Evolutionary conservation across 768 basidiomycete genomes (phyloP), one percentile per base, ranked within the genome.

Genomic region (Roridomyces roridus): DNA sequence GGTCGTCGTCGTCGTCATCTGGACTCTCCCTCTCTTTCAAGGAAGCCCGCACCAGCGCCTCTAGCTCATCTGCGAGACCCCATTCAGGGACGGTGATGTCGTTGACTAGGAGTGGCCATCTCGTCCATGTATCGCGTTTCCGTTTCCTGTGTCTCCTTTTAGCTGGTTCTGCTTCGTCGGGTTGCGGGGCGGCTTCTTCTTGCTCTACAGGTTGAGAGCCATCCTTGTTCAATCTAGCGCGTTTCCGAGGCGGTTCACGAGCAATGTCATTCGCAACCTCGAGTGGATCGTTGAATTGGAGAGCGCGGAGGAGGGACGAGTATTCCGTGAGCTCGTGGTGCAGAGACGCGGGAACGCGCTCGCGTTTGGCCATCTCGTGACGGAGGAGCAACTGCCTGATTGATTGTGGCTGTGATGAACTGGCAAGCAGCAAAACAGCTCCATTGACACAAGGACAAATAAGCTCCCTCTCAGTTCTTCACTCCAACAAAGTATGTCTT

Each of bases 71-170:
- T 43, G 85, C 79, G 20, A 93, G 72, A 9, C 72, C 72, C 86
- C 87, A 92, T 70, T 91, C 85, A 1, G 91, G 89, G 9, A 82
- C 73, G 21, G 79, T 74, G 15, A 89, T 80, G 63, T 92, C 88
- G 15, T 76, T 74, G 4, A 77, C 63, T 17, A 85, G 78, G 46
- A 92, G 79, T 1, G 91, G 91, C 91, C 91, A 93, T 7, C 85
- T 77, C 0, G 90, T 91, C 89, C 89, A 92, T 0, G 73, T 74
- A 63, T 88, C 83, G 21, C 77, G 66, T 67, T 69, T 68, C 57
- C 65, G 29, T 4, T 21, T n/a, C 18, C 24, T 25, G 42, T 15
- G 42, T 17, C 5, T 20, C 18, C 18, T 24, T n/a, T 15, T 11
- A 14, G 24, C 5, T 10, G 14, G 39, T 18, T 34, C 14, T 5